These are phyloP conservation scores for Monilinia aucupariae DNA, from an alignment of 2,329 filamentous ascomycete species.

Conservation along the genomic window DNA sequence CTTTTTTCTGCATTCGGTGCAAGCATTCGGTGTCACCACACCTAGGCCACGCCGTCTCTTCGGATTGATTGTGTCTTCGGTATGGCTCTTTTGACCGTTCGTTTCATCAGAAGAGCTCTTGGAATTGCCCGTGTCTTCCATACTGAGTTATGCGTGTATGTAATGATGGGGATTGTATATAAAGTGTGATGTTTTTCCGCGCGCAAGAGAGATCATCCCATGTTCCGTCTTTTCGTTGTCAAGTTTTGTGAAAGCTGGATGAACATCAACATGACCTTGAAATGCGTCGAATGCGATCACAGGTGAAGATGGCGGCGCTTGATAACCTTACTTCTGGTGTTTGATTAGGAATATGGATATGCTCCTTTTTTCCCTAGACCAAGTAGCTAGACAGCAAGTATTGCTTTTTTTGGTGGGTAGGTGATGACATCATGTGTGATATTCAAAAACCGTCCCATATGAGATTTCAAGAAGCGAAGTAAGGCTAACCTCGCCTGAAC, in stretches of 20 bases:
- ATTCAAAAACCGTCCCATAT: too few relatives aligned
- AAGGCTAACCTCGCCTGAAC: too few relatives aligned
- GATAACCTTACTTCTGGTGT: neutral
- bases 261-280: constrained; percentile 7
- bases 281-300: neutral
- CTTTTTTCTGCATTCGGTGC: constrained; percentile 34
- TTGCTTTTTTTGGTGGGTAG: too few relatives aligned
- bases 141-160: neutral
- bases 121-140: constrained; percentile 22
- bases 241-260: neutral
- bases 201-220: neutral
- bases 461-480: too few relatives aligned
- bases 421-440: too few relatives aligned
- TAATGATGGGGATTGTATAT: neutral
- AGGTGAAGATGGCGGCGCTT: neutral
- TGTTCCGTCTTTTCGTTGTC: neutral
- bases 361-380: too few relatives aligned
- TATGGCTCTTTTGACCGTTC: too few relatives aligned
- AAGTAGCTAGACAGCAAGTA: too few relatives aligned
- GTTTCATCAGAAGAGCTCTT: constrained; percentile 18
- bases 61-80: constrained; percentile 22
- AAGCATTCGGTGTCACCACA: constrained; percentile 33
- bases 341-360: neutral
- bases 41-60: constrained; percentile 32
- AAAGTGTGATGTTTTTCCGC: neutral